A percentile compares a stretch with the other conserved stretches of the same genome.
phyloP scores from a whole-genome alignment of 2,329 filamentous ascomycete genomes.

The Penicillium digitatum region DNA sequence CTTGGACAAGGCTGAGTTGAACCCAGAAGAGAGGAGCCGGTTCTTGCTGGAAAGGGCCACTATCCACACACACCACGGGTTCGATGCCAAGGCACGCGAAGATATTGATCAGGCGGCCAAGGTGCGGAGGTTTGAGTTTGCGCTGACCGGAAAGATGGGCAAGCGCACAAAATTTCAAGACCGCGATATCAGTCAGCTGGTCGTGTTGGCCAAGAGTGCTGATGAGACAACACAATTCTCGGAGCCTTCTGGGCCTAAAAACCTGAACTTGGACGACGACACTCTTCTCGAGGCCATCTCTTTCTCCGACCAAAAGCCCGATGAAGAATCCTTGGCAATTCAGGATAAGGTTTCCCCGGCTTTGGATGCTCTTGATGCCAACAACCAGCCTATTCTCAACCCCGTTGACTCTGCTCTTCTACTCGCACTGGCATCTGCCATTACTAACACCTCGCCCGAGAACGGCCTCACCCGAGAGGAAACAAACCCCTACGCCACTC shows the following conservation, averaged over 20 bases:
- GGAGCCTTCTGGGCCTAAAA: constrained; percentile 54
- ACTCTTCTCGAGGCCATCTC: constrained; percentile 84
- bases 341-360: constrained; percentile 55
- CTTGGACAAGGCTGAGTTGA: constrained; percentile 44
- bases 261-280: constrained; percentile 81
- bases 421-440: constrained; percentile 71
- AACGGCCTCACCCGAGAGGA: constrained; percentile 90
- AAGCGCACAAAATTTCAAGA: constrained; percentile 52
- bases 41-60: constrained; percentile 80
- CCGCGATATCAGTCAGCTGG: constrained; percentile 68
- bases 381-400: constrained; percentile 74
- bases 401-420: constrained; percentile 88
- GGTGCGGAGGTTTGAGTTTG: constrained; percentile 71
- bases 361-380: constrained; percentile 65
- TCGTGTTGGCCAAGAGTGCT: constrained; percentile 79
- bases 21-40: constrained; percentile 55
- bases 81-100: constrained; percentile 68
- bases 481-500: constrained; percentile 81
- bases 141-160: constrained; percentile 78
- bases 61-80: constrained; percentile 77
- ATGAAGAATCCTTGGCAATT: constrained; percentile 41
- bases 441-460: constrained; percentile 81
- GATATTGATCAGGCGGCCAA: constrained; percentile 66
- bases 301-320: constrained; percentile 58
- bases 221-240: constrained; percentile 30